A percentile compares a stretch with the other conserved stretches of the same genome.
Evolutionary conservation across 768 basidiomycete genomes (phyloP).

Genomic region (Tremella mesenterica): DNA sequence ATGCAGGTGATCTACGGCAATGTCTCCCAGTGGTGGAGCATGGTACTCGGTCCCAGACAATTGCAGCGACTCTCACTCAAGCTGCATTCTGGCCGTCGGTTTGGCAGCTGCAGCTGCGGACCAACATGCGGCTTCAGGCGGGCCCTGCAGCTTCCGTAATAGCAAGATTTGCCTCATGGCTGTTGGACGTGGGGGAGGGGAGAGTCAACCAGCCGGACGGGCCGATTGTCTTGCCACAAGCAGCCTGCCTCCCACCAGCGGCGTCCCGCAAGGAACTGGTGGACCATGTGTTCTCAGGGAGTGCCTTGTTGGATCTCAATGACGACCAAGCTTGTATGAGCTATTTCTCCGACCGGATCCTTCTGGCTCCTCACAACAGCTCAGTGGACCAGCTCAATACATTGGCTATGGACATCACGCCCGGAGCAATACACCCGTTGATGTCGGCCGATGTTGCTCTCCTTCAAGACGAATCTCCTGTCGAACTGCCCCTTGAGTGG

Average conservation of each 20-base stretch:
- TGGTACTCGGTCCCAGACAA: slow-evolving; percentile 46
- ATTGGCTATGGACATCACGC: not conserved
- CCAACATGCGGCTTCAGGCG: slow-evolving; percentile 48
- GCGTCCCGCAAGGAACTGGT: not conserved
- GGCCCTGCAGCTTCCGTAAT: not conserved
- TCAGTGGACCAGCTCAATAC: not conserved
- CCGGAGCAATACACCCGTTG: not conserved
- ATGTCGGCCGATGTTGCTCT: not conserved
- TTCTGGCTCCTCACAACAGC: not conserved
- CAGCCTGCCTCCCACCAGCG: not conserved
- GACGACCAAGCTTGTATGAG: not conserved
- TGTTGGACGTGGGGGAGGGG: not conserved
- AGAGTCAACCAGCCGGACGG: not conserved
- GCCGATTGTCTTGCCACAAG: not conserved
- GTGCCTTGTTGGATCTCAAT: not conserved
- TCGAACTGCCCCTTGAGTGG: not conserved
- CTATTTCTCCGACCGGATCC: not conserved
- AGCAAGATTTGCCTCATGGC: not conserved
- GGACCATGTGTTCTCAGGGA: not conserved
- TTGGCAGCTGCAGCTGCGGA: slow-evolving; percentile 40
- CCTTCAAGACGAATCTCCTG: not conserved
- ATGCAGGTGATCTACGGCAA: slow-evolving; percentile 50
- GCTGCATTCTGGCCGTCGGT: slow-evolving; percentile 45
- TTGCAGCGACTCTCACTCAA: slow-evolving; percentile 41
- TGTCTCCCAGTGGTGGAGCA: slow-evolving; percentile 48